Percentiles rank a stretch among this genome's conserved stretches.
These are phyloP conservation scores for Epithemia pelagica DNA, from an alignment of 108 stramenopile species.

Conservation along the genomic window DNA sequence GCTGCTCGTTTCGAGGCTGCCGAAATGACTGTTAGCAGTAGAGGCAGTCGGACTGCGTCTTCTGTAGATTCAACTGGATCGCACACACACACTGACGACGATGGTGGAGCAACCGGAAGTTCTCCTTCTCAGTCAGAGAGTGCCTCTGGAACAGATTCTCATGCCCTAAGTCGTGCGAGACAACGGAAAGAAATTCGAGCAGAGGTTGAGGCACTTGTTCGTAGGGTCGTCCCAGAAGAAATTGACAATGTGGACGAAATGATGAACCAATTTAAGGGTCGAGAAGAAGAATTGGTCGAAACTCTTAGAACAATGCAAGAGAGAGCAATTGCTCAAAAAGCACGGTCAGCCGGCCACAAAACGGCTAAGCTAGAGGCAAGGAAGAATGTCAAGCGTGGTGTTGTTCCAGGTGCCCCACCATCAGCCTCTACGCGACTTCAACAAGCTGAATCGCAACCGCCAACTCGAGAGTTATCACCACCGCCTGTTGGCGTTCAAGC, in stretches of 20 bases:
- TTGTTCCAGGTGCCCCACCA: slow-evolving; percentile 1
- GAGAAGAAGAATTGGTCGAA: slow-evolving; percentile 87
- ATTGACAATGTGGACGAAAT: slow-evolving; percentile 86
- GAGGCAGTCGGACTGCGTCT: slow-evolving; percentile 17
- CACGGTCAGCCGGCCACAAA: slow-evolving; percentile 62
- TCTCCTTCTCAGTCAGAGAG: slow-evolving; percentile 24
- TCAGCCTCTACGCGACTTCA: background rate
- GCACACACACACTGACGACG: slow-evolving; percentile 13
- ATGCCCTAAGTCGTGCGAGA: slow-evolving; percentile 19
- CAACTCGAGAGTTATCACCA: slow-evolving; percentile 8
- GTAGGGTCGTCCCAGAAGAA: slow-evolving; percentile 81
- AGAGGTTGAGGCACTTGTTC: slow-evolving; percentile 72
- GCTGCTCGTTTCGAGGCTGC: slow-evolving; percentile 75
- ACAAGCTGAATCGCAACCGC: slow-evolving; percentile 14
- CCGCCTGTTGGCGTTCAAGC: slow-evolving; percentile 4
- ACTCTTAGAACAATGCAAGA: slow-evolving; percentile 85
- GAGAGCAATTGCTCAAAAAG: slow-evolving; percentile 67
- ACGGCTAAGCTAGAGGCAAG: slow-evolving; percentile 70
- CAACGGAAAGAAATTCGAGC: slow-evolving; percentile 63
- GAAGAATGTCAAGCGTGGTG: slow-evolving; percentile 13
- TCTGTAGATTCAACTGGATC: slow-evolving; percentile 18
- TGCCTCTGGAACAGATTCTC: slow-evolving; percentile 30
- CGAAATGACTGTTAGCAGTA: slow-evolving; percentile 28
- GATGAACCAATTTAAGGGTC: slow-evolving; percentile 80
- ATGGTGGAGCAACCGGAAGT: slow-evolving; percentile 19